phyloP scores from a whole-genome alignment of 495 filamentous ascomycete species.

The Xylaria palmicola region DNA sequence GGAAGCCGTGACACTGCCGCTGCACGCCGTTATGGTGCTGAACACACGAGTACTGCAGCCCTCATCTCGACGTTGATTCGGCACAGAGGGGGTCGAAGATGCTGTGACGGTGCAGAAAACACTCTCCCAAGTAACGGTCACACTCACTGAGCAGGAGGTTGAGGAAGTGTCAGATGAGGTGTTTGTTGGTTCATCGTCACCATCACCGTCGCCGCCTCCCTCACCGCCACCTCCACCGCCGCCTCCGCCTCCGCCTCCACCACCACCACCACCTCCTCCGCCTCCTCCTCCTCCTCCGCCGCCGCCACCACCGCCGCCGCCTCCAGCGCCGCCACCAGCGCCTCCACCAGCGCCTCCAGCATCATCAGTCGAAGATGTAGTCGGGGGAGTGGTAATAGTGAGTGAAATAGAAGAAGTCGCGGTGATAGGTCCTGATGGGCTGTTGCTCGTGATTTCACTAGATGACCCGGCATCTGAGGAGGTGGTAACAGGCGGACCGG shows the following conservation, averaged over 20 bases:
- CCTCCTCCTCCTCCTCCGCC: not conserved
- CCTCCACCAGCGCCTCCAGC: not conserved
- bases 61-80: not conserved
- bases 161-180: not conserved
- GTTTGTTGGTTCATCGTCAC: not conserved
- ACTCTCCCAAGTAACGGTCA: not conserved
- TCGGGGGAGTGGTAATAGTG: not conserved
- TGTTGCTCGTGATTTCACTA: not conserved
- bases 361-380: not conserved
- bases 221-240: not conserved
- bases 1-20: not conserved
- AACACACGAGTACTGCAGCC: not conserved
- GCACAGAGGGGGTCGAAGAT: not conserved
- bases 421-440: not conserved
- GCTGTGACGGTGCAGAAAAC: not conserved
- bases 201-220: not conserved
- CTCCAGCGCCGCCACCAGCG: not conserved
- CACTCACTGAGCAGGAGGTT: not conserved
- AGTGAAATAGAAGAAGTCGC: not conserved
- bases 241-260: not conserved
- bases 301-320: not conserved
- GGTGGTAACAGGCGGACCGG: too few species aligned
- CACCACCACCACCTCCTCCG: not conserved
- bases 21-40: not conserved
- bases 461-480: not conserved